Evolutionary conservation across 257 asterid genomes (phyloP).

Genomic region (Capsicum pubescens): DNA sequence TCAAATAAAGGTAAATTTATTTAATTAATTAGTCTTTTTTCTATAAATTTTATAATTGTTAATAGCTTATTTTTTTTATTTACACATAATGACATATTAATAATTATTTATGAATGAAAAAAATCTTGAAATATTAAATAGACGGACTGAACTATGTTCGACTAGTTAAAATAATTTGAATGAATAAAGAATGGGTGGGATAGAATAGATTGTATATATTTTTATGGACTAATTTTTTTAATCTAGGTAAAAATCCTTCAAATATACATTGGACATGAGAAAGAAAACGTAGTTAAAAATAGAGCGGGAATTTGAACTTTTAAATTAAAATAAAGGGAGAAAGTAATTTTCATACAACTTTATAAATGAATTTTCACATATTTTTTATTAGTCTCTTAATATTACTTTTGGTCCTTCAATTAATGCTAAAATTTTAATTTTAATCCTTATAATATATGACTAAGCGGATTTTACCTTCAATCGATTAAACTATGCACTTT

Average conservation of each 20-base stretch:
- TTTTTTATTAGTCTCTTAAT: neutral
- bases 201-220: no score
- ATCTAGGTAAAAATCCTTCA: no score
- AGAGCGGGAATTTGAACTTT: no score
- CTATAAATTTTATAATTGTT: neutral
- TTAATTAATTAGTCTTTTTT: neutral
- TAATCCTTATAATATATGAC: neutral
- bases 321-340: no score
- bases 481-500: neutral
- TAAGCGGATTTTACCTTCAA: neutral
- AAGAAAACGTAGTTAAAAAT: no score
- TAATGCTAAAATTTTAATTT: neutral
- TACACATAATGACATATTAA: neutral
- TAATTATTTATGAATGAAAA: neutral
- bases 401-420: neutral
- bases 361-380: neutral
- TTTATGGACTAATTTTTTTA: no score
- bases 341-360: no score
- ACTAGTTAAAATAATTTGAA: no score
- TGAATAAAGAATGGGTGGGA: no score
- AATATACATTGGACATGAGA: no score
- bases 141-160: no score
- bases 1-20: constrained; percentile 59
- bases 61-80: neutral
- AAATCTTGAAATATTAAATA: neutral